Base-by-base conservation (phyloP, 2,329 filamentous ascomycete species). In the Hypocreales sp. region DNA sequence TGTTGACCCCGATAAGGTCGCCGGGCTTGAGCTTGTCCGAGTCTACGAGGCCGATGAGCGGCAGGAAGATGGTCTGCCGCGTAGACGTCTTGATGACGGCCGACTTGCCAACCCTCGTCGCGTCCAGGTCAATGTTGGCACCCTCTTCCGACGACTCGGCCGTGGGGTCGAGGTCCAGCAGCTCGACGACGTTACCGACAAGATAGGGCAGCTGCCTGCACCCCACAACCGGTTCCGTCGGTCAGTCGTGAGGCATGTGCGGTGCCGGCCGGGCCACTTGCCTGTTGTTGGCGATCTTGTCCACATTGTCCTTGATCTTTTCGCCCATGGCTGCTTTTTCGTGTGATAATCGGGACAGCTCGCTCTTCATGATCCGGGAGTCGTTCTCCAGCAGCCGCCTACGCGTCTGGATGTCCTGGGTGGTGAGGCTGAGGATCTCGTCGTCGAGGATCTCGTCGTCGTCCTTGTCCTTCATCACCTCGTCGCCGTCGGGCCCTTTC, bases 11-110 rank as follows among this genome's bases (percentile, higher is more conserved):
- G 36, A 98, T 98, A 25, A 98, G 68, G 48, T 98, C 92, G 44
- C 77, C 87, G 2, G 90, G 90, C 64, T 93, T 94, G 32, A 98
- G 69, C 48, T 82, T 81, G 47, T 94, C 79, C 35, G 92, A 86
- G 49, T 98, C 90, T 21, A 98, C 92, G 7, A 98, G 72, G 37
- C 90, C 90, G 46, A 98, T 98, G 35, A 98, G 71, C 17, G 92
- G 90, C 26, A 98, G 67, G 62, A 98, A 98, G 56, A 98, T 98
- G 30, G 90, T 98, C 58, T 98, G 92, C 42, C 90, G 72, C 15
- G 90, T 98, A 6, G 87, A 95, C 7, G 90, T 98, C 65, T 98
- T 98, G 69, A 98, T 98, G 45, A 98, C 90, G 11, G 92, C 90
- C 1, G 87, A 95, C 58, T 95, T 98, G 57, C 90, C 90, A 8